Evolutionary conservation across 305 asterid species (phyloP).

Genomic region (Solanum hybrid): DNA sequence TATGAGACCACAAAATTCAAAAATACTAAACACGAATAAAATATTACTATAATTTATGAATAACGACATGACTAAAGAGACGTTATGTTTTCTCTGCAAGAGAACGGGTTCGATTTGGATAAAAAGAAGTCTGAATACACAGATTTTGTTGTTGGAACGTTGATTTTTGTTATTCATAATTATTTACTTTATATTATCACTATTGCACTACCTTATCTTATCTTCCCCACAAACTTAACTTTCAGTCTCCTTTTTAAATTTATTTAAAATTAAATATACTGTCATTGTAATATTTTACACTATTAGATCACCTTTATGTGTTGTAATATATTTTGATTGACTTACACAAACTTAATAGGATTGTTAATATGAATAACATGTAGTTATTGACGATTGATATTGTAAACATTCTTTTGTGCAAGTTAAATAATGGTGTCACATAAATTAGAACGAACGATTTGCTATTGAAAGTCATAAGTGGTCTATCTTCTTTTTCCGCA

Average conservation of each 20-base stretch:
- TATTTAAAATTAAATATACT: not conserved
- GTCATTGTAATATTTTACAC: not conserved
- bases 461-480: not conserved
- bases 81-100: not conserved
- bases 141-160: not conserved
- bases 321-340: not conserved
- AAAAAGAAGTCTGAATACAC: not conserved
- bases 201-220: constrained; percentile 1
- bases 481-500: constrained; percentile 11
- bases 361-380: not conserved
- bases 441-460: not conserved
- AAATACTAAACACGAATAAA: not conserved
- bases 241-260: not conserved
- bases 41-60: not conserved
- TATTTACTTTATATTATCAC: constrained; percentile 4
- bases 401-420: not conserved
- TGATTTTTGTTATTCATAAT: not conserved
- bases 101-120: not conserved
- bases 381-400: not conserved
- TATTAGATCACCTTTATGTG: not conserved
- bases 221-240: constrained; percentile 1
- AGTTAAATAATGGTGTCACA: rapidly evolving
- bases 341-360: not conserved
- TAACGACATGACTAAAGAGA: not conserved
- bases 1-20: no score